phyloP scores from a whole-genome alignment of 345 rosid genomes.

The Lepidium sativum region DNA sequence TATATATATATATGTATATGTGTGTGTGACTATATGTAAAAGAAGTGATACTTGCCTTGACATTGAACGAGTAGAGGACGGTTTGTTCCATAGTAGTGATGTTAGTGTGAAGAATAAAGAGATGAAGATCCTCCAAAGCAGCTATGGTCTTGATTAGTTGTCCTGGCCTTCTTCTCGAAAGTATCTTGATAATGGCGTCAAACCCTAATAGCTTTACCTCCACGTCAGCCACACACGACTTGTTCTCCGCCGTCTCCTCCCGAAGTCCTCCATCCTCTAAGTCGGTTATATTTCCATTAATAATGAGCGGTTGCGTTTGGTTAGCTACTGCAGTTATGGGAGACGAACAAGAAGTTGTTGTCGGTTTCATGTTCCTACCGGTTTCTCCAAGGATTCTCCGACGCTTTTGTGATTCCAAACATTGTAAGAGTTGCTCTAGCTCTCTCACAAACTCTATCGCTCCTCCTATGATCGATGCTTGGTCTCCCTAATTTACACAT shows the following conservation, averaged over 20 bases:
- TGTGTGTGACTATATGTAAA: background rate
- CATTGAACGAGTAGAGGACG: slow-evolving; percentile 88
- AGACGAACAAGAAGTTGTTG: slow-evolving; percentile 31
- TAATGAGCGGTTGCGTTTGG: slow-evolving; percentile 7
- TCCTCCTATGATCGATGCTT: slow-evolving; percentile 97
- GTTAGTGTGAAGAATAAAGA: slow-evolving; percentile 80
- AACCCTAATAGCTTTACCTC: slow-evolving; percentile 89
- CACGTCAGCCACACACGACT: slow-evolving; percentile 76
- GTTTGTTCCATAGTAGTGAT: slow-evolving; percentile 96
- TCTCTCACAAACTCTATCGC: slow-evolving; percentile 94
- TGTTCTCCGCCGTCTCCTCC: slow-evolving; percentile 84
- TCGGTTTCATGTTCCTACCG: slow-evolving; percentile 23
- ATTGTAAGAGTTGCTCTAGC: slow-evolving; percentile 81
- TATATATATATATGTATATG: too few relatives aligned
- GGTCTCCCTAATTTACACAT: slow-evolving; percentile 57
- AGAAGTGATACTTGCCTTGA: slow-evolving; percentile 47
- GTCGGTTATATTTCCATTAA: slow-evolving; percentile 8
- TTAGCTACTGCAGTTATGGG: slow-evolving; percentile 10
- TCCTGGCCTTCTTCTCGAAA: slow-evolving; percentile 87
- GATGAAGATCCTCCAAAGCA: slow-evolving; percentile 89
- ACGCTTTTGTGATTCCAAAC: slow-evolving; percentile 85
- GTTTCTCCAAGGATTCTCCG: slow-evolving; percentile 54
- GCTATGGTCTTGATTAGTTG: slow-evolving; percentile 74
- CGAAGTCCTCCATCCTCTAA: slow-evolving; percentile 14
- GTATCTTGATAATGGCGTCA: slow-evolving; percentile 90